phyloP scores from a whole-genome alignment of 805 yeast genomes.

The Yamadazyma paraphyllophila region DNA sequence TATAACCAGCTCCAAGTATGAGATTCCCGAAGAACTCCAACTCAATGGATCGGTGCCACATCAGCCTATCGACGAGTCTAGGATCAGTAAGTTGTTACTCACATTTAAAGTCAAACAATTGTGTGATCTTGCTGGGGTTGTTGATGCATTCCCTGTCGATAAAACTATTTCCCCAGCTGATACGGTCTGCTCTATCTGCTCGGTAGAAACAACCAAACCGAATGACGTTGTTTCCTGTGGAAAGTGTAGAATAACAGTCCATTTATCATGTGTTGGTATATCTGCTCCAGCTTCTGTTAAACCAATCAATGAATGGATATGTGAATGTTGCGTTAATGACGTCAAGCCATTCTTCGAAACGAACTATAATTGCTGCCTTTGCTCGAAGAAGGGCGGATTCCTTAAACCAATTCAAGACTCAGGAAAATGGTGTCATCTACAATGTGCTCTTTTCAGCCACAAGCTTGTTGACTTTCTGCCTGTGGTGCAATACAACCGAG shows the following conservation, averaged over 20 bases:
- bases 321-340: slow-evolving; percentile 77
- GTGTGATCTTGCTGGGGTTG: slow-evolving; percentile 6
- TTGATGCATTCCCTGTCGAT: neutral
- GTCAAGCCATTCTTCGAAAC: slow-evolving; percentile 57
- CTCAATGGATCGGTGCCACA: slow-evolving; percentile 9
- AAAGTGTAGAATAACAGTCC: slow-evolving; percentile 69
- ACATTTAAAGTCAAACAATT: slow-evolving; percentile 5
- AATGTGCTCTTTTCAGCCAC: slow-evolving; percentile 62
- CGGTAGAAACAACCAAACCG: slow-evolving; percentile 2
- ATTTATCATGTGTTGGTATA: slow-evolving; percentile 65
- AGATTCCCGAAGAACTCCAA: slow-evolving; percentile 13
- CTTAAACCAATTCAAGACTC: slow-evolving; percentile 59
- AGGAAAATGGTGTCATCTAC: slow-evolving; percentile 75
- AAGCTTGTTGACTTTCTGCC: slow-evolving; percentile 40
- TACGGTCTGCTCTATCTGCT: slow-evolving; percentile 1
- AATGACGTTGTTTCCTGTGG: slow-evolving; percentile 52
- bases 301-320: slow-evolving; percentile 58
- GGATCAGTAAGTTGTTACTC: neutral
- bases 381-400: slow-evolving; percentile 55
- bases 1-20: neutral
- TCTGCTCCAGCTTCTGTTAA: slow-evolving; percentile 9
- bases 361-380: slow-evolving; percentile 63
- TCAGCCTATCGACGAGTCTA: neutral
- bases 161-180: neutral
- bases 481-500: neutral